Evolutionary conservation across 2,329 filamentous ascomycete species (phyloP).

Genomic region (Coccinonectria pachysandricola): DNA sequence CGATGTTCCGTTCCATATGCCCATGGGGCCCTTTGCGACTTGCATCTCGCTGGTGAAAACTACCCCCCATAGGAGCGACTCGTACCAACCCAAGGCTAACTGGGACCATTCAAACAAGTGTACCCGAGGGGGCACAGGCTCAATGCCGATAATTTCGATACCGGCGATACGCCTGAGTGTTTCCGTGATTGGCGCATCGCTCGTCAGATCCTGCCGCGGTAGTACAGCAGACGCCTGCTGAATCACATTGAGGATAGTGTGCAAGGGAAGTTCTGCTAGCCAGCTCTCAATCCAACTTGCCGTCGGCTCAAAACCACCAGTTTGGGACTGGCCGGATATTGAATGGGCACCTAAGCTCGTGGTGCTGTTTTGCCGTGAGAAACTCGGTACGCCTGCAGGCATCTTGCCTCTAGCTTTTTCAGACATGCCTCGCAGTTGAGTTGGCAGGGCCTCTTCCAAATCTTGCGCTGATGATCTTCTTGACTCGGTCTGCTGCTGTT

Average conservation of each 20-base stretch:
- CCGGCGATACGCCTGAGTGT: constrained; percentile 46
- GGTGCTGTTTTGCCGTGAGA: constrained; percentile 84
- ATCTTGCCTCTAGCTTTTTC: constrained; percentile 96
- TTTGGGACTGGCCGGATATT: constrained; percentile 43
- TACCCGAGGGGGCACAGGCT: constrained; percentile 63
- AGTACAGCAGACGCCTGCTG: constrained; percentile 52
- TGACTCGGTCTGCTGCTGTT: constrained; percentile 49
- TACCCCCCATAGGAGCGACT: constrained; percentile 87
- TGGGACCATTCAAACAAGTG: constrained; percentile 94
- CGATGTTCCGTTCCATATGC: constrained; percentile 85
- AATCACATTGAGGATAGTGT: constrained; percentile 73
- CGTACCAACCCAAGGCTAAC: constrained; percentile 87
- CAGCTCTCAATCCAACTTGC: constrained; percentile 83
- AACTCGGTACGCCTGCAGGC: constrained; percentile 70
- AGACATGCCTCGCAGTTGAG: constrained; percentile 83
- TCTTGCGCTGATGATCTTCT: constrained; percentile 58
- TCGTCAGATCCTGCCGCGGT: constrained; percentile 36
- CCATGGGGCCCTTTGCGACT: constrained; percentile 73
- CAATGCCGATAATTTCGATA: constrained; percentile 59
- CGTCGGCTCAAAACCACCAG: constrained; percentile 65
- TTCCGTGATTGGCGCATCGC: constrained; percentile 33
- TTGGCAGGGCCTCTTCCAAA: constrained; percentile 68
- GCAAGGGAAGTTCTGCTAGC: constrained; percentile 83
- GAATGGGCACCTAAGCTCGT: constrained; percentile 65
- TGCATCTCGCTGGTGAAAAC: constrained; percentile 88